phyloP scores from a whole-genome alignment of 257 asterid species.

The Gynochthodes officinalis region DNA sequence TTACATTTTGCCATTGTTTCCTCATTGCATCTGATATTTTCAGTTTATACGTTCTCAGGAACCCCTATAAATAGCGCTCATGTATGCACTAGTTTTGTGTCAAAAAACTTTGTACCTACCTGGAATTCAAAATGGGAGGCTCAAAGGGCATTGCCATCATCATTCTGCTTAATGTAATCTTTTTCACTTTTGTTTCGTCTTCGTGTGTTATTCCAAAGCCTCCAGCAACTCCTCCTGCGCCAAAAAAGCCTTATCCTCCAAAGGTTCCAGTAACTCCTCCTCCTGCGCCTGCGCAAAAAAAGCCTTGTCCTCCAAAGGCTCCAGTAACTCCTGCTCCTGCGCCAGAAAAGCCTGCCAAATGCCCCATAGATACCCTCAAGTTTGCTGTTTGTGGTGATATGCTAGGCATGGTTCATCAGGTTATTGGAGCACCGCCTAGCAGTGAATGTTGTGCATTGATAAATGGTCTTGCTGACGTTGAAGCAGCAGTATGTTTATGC shows the following conservation, averaged over 20 bases:
- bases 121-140: constrained; percentile 34
- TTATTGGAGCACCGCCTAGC: constrained; percentile 61
- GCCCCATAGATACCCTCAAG: constrained; percentile 77
- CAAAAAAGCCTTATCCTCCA: too few species aligned
- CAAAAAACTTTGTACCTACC: neutral
- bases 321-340: too few species aligned
- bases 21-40: constrained; percentile 2
- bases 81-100: neutral
- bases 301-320: too few species aligned
- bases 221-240: too few species aligned
- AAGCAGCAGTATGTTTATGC: constrained; percentile 84
- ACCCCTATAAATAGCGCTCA: neutral
- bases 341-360: constrained; percentile 37
- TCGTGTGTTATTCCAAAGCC: constrained; percentile 54
- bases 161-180: constrained; percentile 36
- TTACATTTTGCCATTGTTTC: constrained; percentile 8
- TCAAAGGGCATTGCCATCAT: constrained; percentile 27
- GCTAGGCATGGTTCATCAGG: constrained; percentile 79
- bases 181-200: constrained; percentile 50
- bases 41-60: constrained; percentile 8
- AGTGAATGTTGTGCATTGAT: constrained; percentile 55
- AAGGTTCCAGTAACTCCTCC: too few species aligned
- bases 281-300: too few species aligned
- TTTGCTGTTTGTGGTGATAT: constrained; percentile 86
- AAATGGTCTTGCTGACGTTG: constrained; percentile 70